Conservation (phyloP, 1,284 basidiomycete genomes). For the Mycosarcoma mackinlayi region DNA sequence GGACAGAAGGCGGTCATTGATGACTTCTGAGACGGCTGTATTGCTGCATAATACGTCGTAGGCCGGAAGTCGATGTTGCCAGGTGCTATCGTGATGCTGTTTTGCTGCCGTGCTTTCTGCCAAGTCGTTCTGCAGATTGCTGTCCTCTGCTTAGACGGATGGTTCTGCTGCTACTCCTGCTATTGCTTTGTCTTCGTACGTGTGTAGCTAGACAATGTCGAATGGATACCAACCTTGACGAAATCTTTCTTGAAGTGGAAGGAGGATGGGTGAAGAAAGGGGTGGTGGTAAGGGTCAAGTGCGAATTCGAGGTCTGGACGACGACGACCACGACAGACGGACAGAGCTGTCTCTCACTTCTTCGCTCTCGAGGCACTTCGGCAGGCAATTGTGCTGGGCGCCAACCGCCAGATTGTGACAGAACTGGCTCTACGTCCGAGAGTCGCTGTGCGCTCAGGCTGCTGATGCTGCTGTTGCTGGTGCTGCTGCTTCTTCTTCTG, state of each 20-base stretch:
- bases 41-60: too few relatives aligned
- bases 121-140: too few relatives aligned
- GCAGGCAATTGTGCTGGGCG: too few relatives aligned
- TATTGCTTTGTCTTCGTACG: neutral
- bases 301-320: conserved; percentile 2
- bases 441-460: too few relatives aligned
- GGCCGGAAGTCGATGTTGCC: too few relatives aligned
- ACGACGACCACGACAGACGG: conserved; percentile 14
- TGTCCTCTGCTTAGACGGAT: neutral
- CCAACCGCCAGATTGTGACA: too few relatives aligned
- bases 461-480: neutral
- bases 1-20: too few relatives aligned
- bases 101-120: too few relatives aligned
- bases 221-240: conserved; percentile 48
- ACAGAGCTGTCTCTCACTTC: neutral
- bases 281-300: conserved; percentile 24
- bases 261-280: conserved; percentile 29
- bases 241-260: conserved; percentile 21
- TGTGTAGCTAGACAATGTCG: conserved; percentile 1
- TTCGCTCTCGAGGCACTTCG: too few relatives aligned
- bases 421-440: neutral
- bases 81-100: neutral
- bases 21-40: neutral
- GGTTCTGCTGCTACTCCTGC: neutral
- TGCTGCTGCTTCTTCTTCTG: neutral